Evolutionary conservation across 768 basidiomycete genomes (phyloP), one percentile per base, ranked within the genome.

Genomic region (Xanthoconium stramineum): DNA sequence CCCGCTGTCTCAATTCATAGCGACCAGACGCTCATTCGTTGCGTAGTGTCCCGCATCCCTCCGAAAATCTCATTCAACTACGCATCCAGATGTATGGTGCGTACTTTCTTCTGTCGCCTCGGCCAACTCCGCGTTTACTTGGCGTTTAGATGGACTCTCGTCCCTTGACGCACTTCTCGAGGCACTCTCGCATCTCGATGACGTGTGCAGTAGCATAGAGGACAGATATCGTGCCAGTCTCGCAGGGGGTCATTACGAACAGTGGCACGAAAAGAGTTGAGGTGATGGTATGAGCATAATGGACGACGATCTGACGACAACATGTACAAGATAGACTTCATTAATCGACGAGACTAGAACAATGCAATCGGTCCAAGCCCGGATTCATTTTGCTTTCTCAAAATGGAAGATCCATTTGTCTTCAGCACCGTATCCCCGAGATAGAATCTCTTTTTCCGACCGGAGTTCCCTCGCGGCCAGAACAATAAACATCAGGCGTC

Each of bases 31-130:
- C 53, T 62, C 28, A 57, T 49, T 30, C 43, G 33, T 43, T 29
- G 35, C 42, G n/a, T 44, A 72, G 72, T 47, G 70, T 64, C 39
- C 97, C 97, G 3, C 97, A 98, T 76, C 97, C 97, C 4, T 97
- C 96, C 11, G 97, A 99, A 77, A 90, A 92, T 63, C 86, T 89
- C 64, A 97, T 99, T 65, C 91, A 98, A 66, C 76, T 98, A 29
- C 90, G 97, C n/a, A 93, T 98, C 57, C 96, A 98, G 82, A 98
- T 98, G 96, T 97, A 98, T 63, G 94, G 94, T 98, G 65, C 59
- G 94, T 78, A 29, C 5, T 20, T 28, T 17, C 6, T 56, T 43
- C n/a, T 17, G 4, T 50, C 49, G 12, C 20, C n/a, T 3, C 24
- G 17, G 38, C 33, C 6, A 29, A 44, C 14, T 35, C 55, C 37